Evolutionary conservation across 2,329 filamentous ascomycete genomes (phyloP).

Genomic region (Clonostachys chloroleuca): DNA sequence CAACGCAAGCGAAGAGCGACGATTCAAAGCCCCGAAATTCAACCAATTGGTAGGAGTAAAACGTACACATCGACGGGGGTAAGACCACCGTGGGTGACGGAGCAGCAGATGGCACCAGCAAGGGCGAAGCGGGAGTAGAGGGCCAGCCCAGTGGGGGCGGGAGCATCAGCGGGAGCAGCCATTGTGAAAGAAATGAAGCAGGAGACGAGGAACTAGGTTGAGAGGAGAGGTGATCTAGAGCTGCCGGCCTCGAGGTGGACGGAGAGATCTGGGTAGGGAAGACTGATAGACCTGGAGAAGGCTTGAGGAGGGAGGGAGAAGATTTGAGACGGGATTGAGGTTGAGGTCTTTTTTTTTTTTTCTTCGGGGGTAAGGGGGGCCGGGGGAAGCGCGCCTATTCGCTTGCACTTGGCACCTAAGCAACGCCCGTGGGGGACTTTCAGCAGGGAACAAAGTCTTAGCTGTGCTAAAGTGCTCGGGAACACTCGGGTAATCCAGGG

Average conservation of each 20-base stretch:
- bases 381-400: conserved; percentile 1
- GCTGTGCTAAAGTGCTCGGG: conserved; percentile 8
- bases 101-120: conserved; percentile 96
- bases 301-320: conserved; percentile 4
- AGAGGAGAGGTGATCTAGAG: conserved; percentile 20
- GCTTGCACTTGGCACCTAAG: neutral
- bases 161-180: conserved; percentile 39
- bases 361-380: neutral
- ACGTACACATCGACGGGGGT: conserved; percentile 99
- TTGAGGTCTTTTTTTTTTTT: conserved; percentile 20
- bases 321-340: conserved; percentile 6
- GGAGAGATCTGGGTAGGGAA: neutral
- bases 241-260: conserved; percentile 2
- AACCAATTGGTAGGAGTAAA: neutral
- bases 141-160: conserved; percentile 45
- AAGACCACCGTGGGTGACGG: conserved; percentile 92
- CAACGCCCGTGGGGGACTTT: conserved; percentile 1
- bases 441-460: neutral
- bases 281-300: conserved; percentile 1
- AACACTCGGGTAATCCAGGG: conserved; percentile 18
- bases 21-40: too few species aligned
- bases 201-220: conserved; percentile 17
- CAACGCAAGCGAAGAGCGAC: too few species aligned
- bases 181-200: conserved; percentile 25
- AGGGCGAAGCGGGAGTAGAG: conserved; percentile 97